Evolutionary conservation across 768 basidiomycete genomes (phyloP), one percentile per base, ranked within the genome.

Genomic region (Russula ochroleuca): DNA sequence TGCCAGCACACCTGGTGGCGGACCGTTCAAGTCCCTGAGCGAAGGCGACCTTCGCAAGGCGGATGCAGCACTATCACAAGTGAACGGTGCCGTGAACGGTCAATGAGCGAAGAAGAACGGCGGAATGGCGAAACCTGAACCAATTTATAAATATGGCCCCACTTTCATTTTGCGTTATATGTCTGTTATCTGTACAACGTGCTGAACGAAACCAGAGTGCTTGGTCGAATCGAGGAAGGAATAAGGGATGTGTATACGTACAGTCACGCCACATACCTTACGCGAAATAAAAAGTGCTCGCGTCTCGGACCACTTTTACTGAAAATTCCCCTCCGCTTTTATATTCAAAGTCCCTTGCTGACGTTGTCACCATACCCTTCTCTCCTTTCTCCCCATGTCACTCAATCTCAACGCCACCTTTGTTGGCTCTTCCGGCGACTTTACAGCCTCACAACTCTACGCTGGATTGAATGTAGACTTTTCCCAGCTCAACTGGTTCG

Each of bases 1-100:
- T 41, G 79, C 84, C 3, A 94, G 90, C 72, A 97, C 96, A 9
- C 92, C 93, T 0, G 95, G 92, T 1, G 90, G 89, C n/a, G 87
- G 86, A 6, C 78, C 80, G 28, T 88, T 86, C 70, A 84, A 84
- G 70, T 93, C 86, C 67, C 75, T 97, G 59, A 94, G 87, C 72
- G 96, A 98, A 75, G 80, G 85, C 57, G 96, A 98, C 74, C 75
- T 98, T 69, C 81, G 81, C 71, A 83, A 83, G 75, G 96, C 95
- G 4, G 94, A 98, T 69, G 91, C 87, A 11, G 94, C 92, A 2
- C 81, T 98, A 58, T 88, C 83, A 70, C 83, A 85, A 70, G 80
- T 84, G 41, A 75, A 75, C 47, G 73, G 68, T 15, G 63, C 59
- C 13, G 13, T 56, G 33, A 64, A 64, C 33, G 63, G 63, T 31